Evolutionary conservation across 441 rosid genomes (phyloP).

Genomic region (Lepidium campestre): DNA sequence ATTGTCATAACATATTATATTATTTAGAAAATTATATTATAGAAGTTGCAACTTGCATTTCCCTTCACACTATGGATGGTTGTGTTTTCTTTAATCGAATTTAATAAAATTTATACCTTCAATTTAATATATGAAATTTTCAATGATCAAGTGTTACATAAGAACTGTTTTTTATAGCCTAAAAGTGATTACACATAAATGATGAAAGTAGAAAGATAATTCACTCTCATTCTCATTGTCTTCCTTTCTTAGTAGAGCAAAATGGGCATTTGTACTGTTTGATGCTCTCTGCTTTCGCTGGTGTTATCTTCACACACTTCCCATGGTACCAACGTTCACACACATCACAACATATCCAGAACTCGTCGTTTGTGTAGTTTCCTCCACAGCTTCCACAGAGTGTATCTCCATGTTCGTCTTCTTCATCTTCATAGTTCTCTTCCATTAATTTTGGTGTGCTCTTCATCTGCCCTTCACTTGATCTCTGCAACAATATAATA

Average conservation of each 20-base stretch:
- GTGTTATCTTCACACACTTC: slow-evolving; percentile 78
- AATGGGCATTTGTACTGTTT: slow-evolving; percentile 84
- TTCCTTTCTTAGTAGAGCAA: slow-evolving; percentile 62
- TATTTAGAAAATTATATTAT: neutral
- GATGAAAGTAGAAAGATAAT: neutral
- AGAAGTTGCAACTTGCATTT: slow-evolving; percentile 16
- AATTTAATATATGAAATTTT: neutral
- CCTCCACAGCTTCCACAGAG: slow-evolving; percentile 76
- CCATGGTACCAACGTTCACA: slow-evolving; percentile 89
- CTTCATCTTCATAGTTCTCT: slow-evolving; percentile 58
- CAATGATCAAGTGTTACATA: too few relatives aligned
- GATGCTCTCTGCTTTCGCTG: slow-evolving; percentile 76
- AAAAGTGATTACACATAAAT: neutral
- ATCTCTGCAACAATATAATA: slow-evolving; percentile 41
- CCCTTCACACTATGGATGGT: neutral
- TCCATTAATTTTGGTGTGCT: slow-evolving; percentile 44
- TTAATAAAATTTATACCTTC: neutral
- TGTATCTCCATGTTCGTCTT: slow-evolving; percentile 77
- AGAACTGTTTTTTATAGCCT: neutral
- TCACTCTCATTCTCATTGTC: slow-evolving; percentile 40
- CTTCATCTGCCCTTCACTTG: slow-evolving; percentile 59
- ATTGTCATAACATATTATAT: neutral
- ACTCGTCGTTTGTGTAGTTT: slow-evolving; percentile 59
- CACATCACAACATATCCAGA: slow-evolving; percentile 79
- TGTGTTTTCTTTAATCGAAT: neutral